Evolutionary conservation across 2,329 filamentous ascomycete genomes (phyloP).

Genomic region (Trichoderma koningii): DNA sequence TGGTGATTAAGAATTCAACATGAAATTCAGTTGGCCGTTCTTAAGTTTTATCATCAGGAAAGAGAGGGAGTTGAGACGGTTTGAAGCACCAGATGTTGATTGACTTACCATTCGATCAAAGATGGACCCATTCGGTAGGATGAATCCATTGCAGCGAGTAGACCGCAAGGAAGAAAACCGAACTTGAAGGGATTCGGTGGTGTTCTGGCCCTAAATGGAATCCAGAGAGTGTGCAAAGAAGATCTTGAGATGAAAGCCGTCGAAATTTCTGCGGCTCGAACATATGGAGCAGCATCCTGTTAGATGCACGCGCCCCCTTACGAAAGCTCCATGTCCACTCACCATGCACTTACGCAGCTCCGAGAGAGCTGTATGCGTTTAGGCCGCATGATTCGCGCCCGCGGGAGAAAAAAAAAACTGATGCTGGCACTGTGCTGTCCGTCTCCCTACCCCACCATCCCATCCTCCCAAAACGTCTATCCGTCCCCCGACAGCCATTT

Average conservation of each 20-base stretch:
- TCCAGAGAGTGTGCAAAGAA: not conserved
- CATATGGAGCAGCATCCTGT: conserved; percentile 14
- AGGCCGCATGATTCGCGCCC: not conserved
- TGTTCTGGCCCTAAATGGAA: not conserved
- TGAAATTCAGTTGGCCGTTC: conserved; percentile 67
- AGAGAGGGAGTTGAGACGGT: conserved; percentile 11
- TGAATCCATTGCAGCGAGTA: not conserved
- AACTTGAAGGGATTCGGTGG: not conserved
- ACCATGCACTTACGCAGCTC: conserved; percentile 36
- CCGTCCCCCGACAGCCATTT: conserved; percentile 31
- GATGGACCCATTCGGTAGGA: no score
- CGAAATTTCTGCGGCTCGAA: conserved; percentile 9
- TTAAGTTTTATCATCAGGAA: conserved; percentile 62
- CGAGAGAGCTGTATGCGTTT: conserved; percentile 14
- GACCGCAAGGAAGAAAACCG: not conserved
- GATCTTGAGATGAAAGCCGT: not conserved
- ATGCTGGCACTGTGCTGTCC: conserved; percentile 39
- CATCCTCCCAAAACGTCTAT: conserved; percentile 32
- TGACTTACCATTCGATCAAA: conserved; percentile 11
- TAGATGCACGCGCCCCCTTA: conserved; percentile 29
- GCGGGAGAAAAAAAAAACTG: conserved; percentile 30
- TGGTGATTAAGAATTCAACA: conserved; percentile 62
- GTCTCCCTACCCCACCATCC: conserved; percentile 38
- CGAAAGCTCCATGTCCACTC: conserved; percentile 32
- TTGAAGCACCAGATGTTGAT: conserved; percentile 16